Conservation (phyloP, 768 basidiomycete genomes). For the Russula ochroleuca region DNA sequence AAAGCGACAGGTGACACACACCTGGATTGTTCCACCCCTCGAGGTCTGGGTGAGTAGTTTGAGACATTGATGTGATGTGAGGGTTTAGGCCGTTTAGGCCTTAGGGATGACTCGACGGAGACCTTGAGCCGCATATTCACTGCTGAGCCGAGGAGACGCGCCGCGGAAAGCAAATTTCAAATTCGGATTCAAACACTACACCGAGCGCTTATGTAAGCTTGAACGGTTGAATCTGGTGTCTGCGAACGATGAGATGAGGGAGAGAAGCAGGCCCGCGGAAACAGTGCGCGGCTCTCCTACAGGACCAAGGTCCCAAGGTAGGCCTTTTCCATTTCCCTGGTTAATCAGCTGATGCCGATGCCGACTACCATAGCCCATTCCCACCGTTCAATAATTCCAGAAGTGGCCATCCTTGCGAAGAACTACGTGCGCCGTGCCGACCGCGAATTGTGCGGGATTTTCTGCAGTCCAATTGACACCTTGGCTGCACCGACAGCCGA, state of each 20-base stretch:
- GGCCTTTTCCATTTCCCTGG: constrained; percentile 27
- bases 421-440: constrained; percentile 91
- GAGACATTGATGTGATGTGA: background rate
- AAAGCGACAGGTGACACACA: too few relatives aligned
- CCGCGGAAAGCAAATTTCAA: too few relatives aligned
- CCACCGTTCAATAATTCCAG: constrained; percentile 47
- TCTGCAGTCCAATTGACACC: constrained; percentile 69
- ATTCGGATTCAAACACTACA: too few relatives aligned
- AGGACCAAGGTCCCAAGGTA: constrained; percentile 77
- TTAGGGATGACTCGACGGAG: too few relatives aligned
- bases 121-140: too few relatives aligned
- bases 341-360: constrained; percentile 1
- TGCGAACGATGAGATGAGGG: too few relatives aligned
- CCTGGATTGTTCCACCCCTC: too few relatives aligned
- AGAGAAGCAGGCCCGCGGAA: constrained; percentile 55
- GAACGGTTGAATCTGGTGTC: constrained; percentile 43
- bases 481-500: constrained; percentile 38
- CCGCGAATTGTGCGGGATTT: constrained; percentile 82
- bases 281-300: constrained; percentile 67
- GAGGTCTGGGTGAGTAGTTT: background rate
- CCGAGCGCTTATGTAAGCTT: too few relatives aligned
- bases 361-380: constrained; percentile 45
- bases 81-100: too few relatives aligned
- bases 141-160: too few relatives aligned
- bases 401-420: constrained; percentile 75